Conservation (phyloP, 2,329 filamentous ascomycete genomes). For the Diaporthe destruens region DNA sequence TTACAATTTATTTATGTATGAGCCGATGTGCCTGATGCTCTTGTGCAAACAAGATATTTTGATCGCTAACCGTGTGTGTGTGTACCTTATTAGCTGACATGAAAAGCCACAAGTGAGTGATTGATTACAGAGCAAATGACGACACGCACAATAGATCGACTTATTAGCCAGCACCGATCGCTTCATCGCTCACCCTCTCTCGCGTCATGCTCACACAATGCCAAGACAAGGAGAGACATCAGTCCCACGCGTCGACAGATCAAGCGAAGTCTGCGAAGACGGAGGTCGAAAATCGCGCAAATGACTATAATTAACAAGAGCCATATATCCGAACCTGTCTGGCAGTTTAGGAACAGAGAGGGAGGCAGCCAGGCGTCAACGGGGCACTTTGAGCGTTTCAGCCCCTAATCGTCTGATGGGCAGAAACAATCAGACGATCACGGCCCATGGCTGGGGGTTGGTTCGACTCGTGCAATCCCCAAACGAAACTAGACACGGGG, state of each 20-base stretch:
- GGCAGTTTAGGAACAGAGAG: neutral
- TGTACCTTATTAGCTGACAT: neutral
- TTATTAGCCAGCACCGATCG: neutral
- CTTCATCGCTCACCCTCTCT: too few species aligned
- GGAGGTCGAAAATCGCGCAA: neutral
- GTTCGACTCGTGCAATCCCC: neutral
- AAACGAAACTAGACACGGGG: neutral
- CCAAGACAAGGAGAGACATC: too few species aligned
- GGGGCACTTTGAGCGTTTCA: slow-evolving; percentile 15
- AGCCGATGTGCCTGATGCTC: neutral
- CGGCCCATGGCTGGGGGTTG: neutral
- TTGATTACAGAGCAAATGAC: neutral
- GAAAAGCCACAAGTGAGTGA: neutral
- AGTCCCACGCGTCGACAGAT: neutral
- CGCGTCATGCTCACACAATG: too few species aligned
- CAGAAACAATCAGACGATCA: slow-evolving; percentile 1
- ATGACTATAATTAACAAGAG: neutral
- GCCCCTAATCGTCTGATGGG: slow-evolving; percentile 19
- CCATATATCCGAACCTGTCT: neutral
- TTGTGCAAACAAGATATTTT: too few species aligned
- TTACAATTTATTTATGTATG: neutral
- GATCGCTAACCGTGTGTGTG: too few species aligned
- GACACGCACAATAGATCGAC: neutral
- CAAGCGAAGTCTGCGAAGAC: neutral
- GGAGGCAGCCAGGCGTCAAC: neutral